Evolutionary conservation across 2,329 filamentous ascomycete genomes (phyloP), one percentile per base, ranked within the genome.

Genomic region (Thermomyces lanuginosus): DNA sequence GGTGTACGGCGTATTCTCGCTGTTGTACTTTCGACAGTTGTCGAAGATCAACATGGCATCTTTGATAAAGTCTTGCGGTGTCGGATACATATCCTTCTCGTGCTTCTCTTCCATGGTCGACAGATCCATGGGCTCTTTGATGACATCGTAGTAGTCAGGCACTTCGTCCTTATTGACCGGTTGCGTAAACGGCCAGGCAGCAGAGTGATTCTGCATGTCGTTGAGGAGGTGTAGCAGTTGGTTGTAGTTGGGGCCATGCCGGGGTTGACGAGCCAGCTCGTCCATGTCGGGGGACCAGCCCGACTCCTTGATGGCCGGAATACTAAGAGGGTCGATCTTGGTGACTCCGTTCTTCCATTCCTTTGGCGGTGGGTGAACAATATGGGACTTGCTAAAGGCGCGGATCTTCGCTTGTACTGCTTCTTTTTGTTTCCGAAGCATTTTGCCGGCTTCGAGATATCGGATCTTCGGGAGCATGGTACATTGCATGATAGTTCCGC

Each of bases 241-340:
- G 50, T 89, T 92, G 61, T 92, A 93, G 50, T 93, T 92, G 23
- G 89, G 89, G 0, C 89, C 89, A 47, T 93, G 86, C 18, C 89
- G 82, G 15, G 89, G 86, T 49, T 92, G 83, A 18, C 89, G 79
- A 2, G 89, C 83, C 12, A 98, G 66, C 49, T 92, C 83, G 56
- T 98, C 89, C 89, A 98, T 98, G 46, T 92, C 86, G 1, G 81
- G 79, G 1, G 81, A 91, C 89, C 89, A 98, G 35, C 89, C 86
- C 0, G 82, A 89, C 24, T 74, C 79, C 42, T 76, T 82, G 53
- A 98, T 93, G 8, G 86, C 84, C 10, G 78, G 69, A 37, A 95
- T 86, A 12, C 70, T 69, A 34, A 93, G 66, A 0, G 89, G 82
- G 45, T 98, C 79, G 46, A 95, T 91, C 28, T 72, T 60, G 16